Conservation (phyloP, 352 stramenopile species). For the Peronospora belbahrii region DNA sequence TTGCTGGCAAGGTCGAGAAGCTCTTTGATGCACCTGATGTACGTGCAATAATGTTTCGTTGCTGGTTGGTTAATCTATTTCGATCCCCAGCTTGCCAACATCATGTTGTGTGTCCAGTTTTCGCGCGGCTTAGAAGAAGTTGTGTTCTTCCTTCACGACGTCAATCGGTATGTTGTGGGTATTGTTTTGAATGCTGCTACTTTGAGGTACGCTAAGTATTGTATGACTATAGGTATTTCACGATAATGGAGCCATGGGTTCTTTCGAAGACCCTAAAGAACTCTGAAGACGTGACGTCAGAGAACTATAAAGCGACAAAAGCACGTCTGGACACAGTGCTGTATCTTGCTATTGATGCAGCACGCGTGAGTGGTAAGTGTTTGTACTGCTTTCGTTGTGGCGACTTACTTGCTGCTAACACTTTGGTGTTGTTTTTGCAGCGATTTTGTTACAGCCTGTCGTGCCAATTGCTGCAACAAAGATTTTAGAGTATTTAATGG, state of each 20-base stretch:
- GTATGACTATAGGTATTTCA: slow-evolving; percentile 50
- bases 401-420: not conserved
- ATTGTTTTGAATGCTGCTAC: not conserved
- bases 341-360: slow-evolving; percentile 66
- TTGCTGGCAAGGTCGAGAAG: slow-evolving; percentile 34
- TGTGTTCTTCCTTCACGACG: slow-evolving; percentile 73
- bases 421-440: slow-evolving; percentile 18
- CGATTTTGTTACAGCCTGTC: slow-evolving; percentile 64
- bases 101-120: slow-evolving; percentile 37
- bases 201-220: not conserved
- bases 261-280: slow-evolving; percentile 54
- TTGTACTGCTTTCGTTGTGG: not conserved
- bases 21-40: slow-evolving; percentile 71
- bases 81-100: not conserved
- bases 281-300: slow-evolving; percentile 18
- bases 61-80: not conserved
- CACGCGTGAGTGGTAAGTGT: slow-evolving; percentile 53
- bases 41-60: slow-evolving; percentile 10
- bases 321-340: slow-evolving; percentile 56
- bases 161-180: slow-evolving; percentile 43
- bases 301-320: slow-evolving; percentile 28
- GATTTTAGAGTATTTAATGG: slow-evolving; percentile 66
- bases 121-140: slow-evolving; percentile 59
- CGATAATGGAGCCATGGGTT: slow-evolving; percentile 69
- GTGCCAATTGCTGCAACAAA: slow-evolving; percentile 46